Evolutionary conservation across 1,139 yeast species (phyloP).

Genomic region (Nakaseomyces kungkrabaensis): DNA sequence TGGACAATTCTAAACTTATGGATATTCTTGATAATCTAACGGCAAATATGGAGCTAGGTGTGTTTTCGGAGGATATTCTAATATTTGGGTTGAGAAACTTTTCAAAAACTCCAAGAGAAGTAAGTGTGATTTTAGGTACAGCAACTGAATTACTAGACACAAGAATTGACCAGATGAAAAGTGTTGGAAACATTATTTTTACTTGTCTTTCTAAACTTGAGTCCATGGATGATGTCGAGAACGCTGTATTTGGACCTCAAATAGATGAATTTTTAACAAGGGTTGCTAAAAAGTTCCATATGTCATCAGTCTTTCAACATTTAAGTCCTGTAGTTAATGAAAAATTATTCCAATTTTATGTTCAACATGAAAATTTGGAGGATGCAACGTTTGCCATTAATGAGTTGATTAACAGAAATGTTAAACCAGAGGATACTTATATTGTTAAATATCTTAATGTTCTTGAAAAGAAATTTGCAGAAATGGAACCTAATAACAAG

Average conservation of each 20-base stretch:
- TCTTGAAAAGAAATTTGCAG: constrained; percentile 8
- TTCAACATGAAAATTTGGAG: constrained; percentile 7
- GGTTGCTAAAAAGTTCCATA: constrained; percentile 6
- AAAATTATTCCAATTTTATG: constrained; percentile 9
- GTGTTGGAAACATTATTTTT: background rate
- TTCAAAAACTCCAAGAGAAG: background rate
- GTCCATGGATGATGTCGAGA: background rate
- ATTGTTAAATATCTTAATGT: constrained; percentile 11
- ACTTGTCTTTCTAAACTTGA: background rate
- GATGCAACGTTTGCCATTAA: constrained; percentile 10
- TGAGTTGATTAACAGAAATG: constrained; percentile 8
- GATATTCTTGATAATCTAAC: constrained; percentile 9
- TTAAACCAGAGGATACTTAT: constrained; percentile 8
- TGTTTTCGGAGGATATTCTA: constrained; percentile 12
- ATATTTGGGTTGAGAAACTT: background rate
- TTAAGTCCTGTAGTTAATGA: constrained; percentile 11
- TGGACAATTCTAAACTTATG: background rate
- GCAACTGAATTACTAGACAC: background rate
- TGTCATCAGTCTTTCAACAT: constrained; percentile 7
- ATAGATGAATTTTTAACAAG: background rate
- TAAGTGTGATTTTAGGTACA: background rate
- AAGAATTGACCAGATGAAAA: constrained; percentile 1
- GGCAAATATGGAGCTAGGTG: constrained; percentile 5
- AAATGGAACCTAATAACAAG: constrained; percentile 5
- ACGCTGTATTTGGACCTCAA: background rate